These are phyloP conservation scores for Trichoderma brevicompactum DNA, from an alignment of 2,329 filamentous ascomycete genomes.

Conservation along the genomic window DNA sequence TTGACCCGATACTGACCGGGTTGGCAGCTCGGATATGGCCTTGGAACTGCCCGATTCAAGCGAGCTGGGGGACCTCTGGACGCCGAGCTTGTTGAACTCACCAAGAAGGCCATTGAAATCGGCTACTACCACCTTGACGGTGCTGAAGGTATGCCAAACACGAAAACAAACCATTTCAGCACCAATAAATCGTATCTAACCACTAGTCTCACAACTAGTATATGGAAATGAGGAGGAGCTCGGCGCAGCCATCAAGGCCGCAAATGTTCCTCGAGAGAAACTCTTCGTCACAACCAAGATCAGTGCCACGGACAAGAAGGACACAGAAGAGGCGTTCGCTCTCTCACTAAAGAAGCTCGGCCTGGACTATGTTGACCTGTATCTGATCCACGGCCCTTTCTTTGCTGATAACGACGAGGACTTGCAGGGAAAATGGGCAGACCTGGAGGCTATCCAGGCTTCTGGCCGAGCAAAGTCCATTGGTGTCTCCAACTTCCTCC, in stretches of 20 bases:
- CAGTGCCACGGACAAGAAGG: slow-evolving; percentile 45
- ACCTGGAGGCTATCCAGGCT: slow-evolving; percentile 67
- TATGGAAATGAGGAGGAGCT: slow-evolving; percentile 72
- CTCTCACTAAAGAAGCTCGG: slow-evolving; percentile 67
- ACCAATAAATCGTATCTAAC: not conserved
- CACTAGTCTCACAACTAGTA: slow-evolving; percentile 43
- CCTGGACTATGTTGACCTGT: slow-evolving; percentile 73
- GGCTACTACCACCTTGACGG: slow-evolving; percentile 76
- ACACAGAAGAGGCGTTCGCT: slow-evolving; percentile 57
- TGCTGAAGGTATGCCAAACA: slow-evolving; percentile 61
- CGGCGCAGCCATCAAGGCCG: slow-evolving; percentile 70
- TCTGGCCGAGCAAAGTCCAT: slow-evolving; percentile 70
- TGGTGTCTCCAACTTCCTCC: slow-evolving; percentile 76
- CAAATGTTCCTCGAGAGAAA: slow-evolving; percentile 65
- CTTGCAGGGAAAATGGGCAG: slow-evolving; percentile 63
- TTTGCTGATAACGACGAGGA: slow-evolving; percentile 54
- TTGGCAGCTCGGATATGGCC: slow-evolving; percentile 68
- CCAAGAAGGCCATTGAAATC: slow-evolving; percentile 67
- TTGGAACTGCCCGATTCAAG: slow-evolving; percentile 70
- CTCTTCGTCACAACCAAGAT: slow-evolving; percentile 72
- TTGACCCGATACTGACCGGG: slow-evolving; percentile 5
- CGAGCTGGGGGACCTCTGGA: slow-evolving; percentile 55
- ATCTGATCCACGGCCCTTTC: slow-evolving; percentile 65
- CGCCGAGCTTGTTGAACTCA: slow-evolving; percentile 53
- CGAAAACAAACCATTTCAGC: not conserved